phyloP scores from a whole-genome alignment of 495 filamentous ascomycete genomes.

The Tuber calosporum region DNA sequence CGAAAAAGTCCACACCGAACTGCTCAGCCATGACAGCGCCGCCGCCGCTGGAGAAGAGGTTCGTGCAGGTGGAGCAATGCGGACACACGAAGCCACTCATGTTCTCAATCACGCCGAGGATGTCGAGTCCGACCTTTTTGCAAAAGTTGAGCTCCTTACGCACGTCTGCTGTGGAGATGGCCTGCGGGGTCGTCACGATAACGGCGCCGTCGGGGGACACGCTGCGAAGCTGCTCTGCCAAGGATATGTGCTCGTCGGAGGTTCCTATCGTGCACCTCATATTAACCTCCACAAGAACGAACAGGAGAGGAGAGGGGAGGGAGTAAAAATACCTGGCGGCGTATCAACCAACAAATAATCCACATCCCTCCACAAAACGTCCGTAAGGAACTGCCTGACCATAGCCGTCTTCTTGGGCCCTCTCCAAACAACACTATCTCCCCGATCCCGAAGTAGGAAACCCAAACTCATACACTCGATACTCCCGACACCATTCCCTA shows the following conservation, averaged over 20 bases:
- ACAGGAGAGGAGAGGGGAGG: background rate
- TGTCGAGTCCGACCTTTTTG: slow-evolving; percentile 68
- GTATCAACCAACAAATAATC: slow-evolving; percentile 94
- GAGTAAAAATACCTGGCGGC: slow-evolving; percentile 57
- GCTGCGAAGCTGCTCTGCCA: slow-evolving; percentile 69
- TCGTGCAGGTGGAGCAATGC: slow-evolving; percentile 84
- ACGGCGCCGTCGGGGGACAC: slow-evolving; percentile 71
- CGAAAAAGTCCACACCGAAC: slow-evolving; percentile 74
- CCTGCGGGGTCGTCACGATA: slow-evolving; percentile 92
- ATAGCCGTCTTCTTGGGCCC: slow-evolving; percentile 99
- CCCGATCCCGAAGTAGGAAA: slow-evolving; percentile 74
- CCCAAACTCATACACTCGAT: slow-evolving; percentile 79
- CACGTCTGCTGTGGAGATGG: slow-evolving; percentile 85
- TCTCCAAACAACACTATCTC: slow-evolving; percentile 91
- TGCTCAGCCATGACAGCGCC: slow-evolving; percentile 84
- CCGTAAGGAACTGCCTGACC: slow-evolving; percentile 89
- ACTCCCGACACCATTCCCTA: slow-evolving; percentile 35
- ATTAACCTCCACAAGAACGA: background rate
- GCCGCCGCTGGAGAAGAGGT: slow-evolving; percentile 84
- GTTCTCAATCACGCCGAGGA: slow-evolving; percentile 91
- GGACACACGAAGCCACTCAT: slow-evolving; percentile 97
- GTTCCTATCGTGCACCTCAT: slow-evolving; percentile 46
- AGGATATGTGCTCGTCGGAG: slow-evolving; percentile 92
- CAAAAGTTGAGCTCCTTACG: slow-evolving; percentile 97
- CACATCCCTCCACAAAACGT: slow-evolving; percentile 81